Base-by-base conservation (phyloP, 2,329 filamentous ascomycete species). In the Claviceps cyperi region DNA sequence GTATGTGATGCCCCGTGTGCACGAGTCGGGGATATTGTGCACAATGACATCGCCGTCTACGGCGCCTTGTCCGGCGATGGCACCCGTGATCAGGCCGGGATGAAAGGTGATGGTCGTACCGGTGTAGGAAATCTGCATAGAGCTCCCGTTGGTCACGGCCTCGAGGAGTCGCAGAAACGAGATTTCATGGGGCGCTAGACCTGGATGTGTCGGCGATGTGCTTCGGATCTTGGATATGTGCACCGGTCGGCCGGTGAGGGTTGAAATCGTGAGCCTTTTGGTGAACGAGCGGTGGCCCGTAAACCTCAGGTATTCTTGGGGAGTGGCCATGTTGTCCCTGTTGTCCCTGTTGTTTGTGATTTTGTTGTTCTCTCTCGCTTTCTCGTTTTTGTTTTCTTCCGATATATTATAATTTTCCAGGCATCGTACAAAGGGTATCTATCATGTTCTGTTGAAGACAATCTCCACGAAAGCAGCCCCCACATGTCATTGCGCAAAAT, bases 161-260 rank as follows among this genome's bases (percentile, higher is more conserved):
- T 97, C 92, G 62, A 98, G 82, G 17, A 98, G 84, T 51, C 92
- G 90, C 35, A 98, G 78, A 67, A 98, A 91, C 45, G 92, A 97
- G 60, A 97, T 83, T 69, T 98, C 92, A 71, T 95, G 85, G 46
- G 88, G 83, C 49, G 87, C 84, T 50, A 98, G 84, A 60, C 92
- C 92, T 1, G 92, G 90, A 59, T 85, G 83, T 40, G 87, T 90
- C 45, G 85, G 83, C 41, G 88, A 95, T 15, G 84, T 80, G 56
- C 86, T 81, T 61, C 92, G 87, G 70, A 98, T 97, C 67, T 92
- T 85, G 49, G 91, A 92, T 64, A 98, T 91, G 68, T 91, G 89
- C 50, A 97, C 72, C 2, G 92, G 82, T 38, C 84, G 81, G 58
- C 92, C 92, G 54, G 90, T 95, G 53, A 98, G 80, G 2, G 92